Conservation (phyloP, 2,329 filamentous ascomycete species). For the Anisogramma anomala region DNA sequence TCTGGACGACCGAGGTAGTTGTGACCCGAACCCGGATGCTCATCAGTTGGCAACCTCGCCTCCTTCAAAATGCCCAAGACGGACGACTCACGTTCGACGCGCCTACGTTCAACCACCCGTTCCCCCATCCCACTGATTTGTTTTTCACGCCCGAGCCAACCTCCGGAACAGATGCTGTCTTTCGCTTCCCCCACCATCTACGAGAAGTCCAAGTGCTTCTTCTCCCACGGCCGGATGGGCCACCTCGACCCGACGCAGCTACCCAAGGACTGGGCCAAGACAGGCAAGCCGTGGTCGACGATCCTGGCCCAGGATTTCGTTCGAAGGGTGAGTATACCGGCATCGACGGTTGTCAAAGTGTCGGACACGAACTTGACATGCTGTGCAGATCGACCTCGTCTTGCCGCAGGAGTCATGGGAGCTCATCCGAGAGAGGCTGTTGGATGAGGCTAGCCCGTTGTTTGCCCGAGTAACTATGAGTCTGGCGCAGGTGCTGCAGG, state of each 20-base stretch:
- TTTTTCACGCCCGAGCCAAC: too few relatives aligned
- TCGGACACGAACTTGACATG: not conserved
- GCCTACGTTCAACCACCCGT: too few relatives aligned
- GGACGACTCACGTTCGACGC: too few relatives aligned
- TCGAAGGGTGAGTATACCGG: conserved; percentile 43
- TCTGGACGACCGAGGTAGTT: too few relatives aligned
- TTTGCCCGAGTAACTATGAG: conserved; percentile 65
- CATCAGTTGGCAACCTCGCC: too few relatives aligned
- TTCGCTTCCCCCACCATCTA: conserved; percentile 35
- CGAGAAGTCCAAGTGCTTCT: conserved; percentile 57
- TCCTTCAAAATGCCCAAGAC: too few relatives aligned
- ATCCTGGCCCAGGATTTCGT: conserved; percentile 55
- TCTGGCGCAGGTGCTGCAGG: conserved; percentile 58
- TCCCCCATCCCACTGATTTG: too few relatives aligned
- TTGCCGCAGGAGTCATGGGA: conserved; percentile 53
- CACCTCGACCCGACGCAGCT: conserved; percentile 61
- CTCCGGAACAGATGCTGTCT: conserved; percentile 30
- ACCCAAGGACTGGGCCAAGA: conserved; percentile 58
- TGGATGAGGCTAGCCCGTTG: conserved; percentile 25
- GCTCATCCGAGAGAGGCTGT: conserved; percentile 40
- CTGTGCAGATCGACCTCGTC: conserved; percentile 47
- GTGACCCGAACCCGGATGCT: too few relatives aligned
- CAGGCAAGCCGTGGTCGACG: conserved; percentile 64
- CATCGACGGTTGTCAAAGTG: not conserved
- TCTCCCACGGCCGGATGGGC: conserved; percentile 55